Evolutionary conservation across 352 stramenopile species (phyloP).

Genomic region (Globisporangium echinulatum): DNA sequence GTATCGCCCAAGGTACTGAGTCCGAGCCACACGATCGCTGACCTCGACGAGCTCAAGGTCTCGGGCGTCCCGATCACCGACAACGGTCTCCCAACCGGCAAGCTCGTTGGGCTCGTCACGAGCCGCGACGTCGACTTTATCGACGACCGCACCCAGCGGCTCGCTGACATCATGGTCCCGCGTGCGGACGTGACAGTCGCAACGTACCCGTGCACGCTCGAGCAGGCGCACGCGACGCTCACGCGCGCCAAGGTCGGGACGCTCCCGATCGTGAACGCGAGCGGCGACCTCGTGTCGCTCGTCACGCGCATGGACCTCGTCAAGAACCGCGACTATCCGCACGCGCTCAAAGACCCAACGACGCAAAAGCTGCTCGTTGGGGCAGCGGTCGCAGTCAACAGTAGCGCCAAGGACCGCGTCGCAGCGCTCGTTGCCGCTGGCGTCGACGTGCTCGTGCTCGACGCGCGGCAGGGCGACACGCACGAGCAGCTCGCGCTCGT

Average conservation of each 20-base stretch:
- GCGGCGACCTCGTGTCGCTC: conserved; percentile 94
- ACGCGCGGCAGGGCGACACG: conserved; percentile 97
- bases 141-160: conserved; percentile 76
- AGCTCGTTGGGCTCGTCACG: conserved; percentile 97
- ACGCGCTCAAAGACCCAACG: conserved; percentile 90
- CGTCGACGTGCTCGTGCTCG: conserved; percentile 97
- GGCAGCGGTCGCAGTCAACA: conserved; percentile 94
- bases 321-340: conserved; percentile 95
- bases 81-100: conserved; percentile 91
- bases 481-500: conserved; percentile 66
- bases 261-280: conserved; percentile 96
- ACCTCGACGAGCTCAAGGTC: conserved; percentile 92
- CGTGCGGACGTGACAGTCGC: conserved; percentile 82
- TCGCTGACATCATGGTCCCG: conserved; percentile 76
- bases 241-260: conserved; percentile 98
- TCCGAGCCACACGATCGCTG: conserved; percentile 87
- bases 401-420: conserved; percentile 88
- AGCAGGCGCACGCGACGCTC: conserved; percentile 95
- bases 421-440: conserved; percentile 86
- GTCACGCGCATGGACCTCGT: conserved; percentile 96
- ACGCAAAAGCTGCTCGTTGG: conserved; percentile 94
- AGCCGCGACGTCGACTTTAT: conserved; percentile 97
- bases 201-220: conserved; percentile 90
- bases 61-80: conserved; percentile 98
- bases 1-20: conserved; percentile 94